Evolutionary conservation across 2,329 filamentous ascomycete species (phyloP).

Genomic region (Scedosporium aurantiacum): DNA sequence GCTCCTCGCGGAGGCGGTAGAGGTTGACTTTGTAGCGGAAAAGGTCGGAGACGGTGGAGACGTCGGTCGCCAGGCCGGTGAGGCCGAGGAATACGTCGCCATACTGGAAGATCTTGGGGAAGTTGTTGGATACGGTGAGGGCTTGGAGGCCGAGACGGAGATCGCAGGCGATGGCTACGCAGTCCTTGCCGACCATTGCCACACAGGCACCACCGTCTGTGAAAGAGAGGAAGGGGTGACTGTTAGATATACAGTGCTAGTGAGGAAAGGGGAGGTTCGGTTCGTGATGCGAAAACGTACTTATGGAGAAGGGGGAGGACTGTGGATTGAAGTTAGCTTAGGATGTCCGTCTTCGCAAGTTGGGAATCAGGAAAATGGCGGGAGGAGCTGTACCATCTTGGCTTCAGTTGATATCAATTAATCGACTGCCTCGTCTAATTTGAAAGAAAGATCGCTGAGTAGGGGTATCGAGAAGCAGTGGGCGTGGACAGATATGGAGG

Average conservation of each 20-base stretch:
- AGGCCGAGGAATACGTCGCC: slow-evolving; percentile 91
- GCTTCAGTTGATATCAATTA: not conserved
- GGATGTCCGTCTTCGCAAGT: not conserved
- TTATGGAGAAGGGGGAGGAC: slow-evolving; percentile 93
- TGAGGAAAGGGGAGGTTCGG: slow-evolving; percentile 8
- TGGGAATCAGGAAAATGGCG: not conserved
- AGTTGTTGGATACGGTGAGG: slow-evolving; percentile 98
- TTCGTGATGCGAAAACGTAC: slow-evolving; percentile 38
- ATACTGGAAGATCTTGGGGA: slow-evolving; percentile 99
- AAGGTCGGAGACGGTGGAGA: slow-evolving; percentile 86
- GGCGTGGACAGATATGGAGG: not conserved
- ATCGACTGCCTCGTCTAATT: not conserved
- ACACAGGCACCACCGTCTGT: slow-evolving; percentile 83
- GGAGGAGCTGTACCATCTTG: not conserved
- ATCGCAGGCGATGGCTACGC: slow-evolving; percentile 97
- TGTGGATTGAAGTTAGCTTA: slow-evolving; percentile 30
- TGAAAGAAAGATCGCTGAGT: not conserved
- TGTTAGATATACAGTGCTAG: slow-evolving; percentile 7
- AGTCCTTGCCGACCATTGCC: slow-evolving; percentile 99
- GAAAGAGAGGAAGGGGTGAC: not conserved
- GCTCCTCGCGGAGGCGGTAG: slow-evolving; percentile 97
- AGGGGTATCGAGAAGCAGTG: not conserved
- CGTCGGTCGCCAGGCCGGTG: slow-evolving; percentile 92
- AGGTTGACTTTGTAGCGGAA: slow-evolving; percentile 99
- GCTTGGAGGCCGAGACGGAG: slow-evolving; percentile 93